These are phyloP conservation scores for Trichoderma parareesei DNA, from an alignment of 495 filamentous ascomycete species.

Conservation along the genomic window DNA sequence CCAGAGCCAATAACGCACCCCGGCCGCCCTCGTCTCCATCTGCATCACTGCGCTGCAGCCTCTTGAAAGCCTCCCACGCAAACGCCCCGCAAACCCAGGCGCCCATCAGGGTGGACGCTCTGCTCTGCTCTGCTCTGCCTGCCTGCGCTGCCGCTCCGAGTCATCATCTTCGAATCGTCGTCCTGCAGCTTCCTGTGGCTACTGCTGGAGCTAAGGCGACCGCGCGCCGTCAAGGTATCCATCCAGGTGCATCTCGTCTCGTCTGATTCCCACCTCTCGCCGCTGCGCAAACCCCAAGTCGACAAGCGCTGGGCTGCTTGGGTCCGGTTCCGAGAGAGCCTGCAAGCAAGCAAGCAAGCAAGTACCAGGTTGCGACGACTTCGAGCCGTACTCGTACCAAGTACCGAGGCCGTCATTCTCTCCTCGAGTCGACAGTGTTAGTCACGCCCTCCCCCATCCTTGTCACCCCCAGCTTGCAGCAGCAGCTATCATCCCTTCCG, in stretches of 20 bases:
- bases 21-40: slow-evolving; percentile 2
- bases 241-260: not conserved
- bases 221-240: not conserved
- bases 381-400: not conserved
- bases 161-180: not conserved
- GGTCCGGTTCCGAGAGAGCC: not conserved
- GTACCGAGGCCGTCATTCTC: not conserved
- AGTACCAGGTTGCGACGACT: no score
- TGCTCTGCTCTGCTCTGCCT: not conserved
- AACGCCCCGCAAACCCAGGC: slow-evolving; percentile 2
- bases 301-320: not conserved
- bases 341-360: no score
- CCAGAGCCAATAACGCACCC: not conserved
- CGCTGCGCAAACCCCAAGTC: no score
- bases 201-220: not conserved
- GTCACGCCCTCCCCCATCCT: slow-evolving; percentile 8
- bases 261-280: not conserved
- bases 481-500: slow-evolving; percentile 6
- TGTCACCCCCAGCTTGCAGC: slow-evolving; percentile 8
- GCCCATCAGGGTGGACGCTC: slow-evolving; percentile 1
- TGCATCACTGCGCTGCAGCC: slow-evolving; percentile 9
- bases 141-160: no score
- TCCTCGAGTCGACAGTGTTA: not conserved
- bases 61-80: slow-evolving; percentile 10
- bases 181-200: not conserved